Evolutionary conservation across 768 basidiomycete genomes (phyloP).

Genomic region (Suillus hirtellus): DNA sequence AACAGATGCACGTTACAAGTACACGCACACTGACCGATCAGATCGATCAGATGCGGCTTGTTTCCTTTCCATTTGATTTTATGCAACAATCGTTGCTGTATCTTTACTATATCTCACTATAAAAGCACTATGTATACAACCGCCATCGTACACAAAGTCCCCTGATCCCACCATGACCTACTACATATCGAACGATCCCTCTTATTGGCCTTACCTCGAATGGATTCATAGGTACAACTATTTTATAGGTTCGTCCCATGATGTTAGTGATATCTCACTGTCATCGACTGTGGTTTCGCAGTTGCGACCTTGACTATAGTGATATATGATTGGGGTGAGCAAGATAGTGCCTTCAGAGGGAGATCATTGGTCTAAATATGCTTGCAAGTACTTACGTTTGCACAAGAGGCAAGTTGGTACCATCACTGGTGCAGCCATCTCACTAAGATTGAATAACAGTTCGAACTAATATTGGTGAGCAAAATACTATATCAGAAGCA

Average conservation of each 20-base stretch:
- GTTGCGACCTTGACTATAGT: not conserved
- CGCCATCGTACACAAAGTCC: too few species aligned
- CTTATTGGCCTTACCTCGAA: not conserved
- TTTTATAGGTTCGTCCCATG: not conserved
- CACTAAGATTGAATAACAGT: not conserved
- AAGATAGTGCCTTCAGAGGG: not conserved
- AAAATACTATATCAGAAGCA: not conserved
- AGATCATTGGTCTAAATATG: not conserved
- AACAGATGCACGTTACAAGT: too few species aligned
- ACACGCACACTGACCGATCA: too few species aligned
- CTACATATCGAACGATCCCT: not conserved
- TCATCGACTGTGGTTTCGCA: not conserved
- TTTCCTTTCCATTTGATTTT: too few species aligned
- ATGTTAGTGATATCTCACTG: not conserved
- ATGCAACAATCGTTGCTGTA: too few species aligned
- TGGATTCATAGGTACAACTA: not conserved
- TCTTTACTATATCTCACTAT: too few species aligned
- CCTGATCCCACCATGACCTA: too few species aligned
- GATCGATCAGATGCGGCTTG: too few species aligned
- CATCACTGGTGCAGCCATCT: not conserved
- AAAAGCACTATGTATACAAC: too few species aligned
- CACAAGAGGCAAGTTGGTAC: not conserved
- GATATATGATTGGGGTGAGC: constrained; percentile 3
- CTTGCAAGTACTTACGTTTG: not conserved
- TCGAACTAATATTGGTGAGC: constrained; percentile 3